Conservation (phyloP, 2,329 filamentous ascomycete genomes). For the Pseudocercospora fijiensis region DNA sequence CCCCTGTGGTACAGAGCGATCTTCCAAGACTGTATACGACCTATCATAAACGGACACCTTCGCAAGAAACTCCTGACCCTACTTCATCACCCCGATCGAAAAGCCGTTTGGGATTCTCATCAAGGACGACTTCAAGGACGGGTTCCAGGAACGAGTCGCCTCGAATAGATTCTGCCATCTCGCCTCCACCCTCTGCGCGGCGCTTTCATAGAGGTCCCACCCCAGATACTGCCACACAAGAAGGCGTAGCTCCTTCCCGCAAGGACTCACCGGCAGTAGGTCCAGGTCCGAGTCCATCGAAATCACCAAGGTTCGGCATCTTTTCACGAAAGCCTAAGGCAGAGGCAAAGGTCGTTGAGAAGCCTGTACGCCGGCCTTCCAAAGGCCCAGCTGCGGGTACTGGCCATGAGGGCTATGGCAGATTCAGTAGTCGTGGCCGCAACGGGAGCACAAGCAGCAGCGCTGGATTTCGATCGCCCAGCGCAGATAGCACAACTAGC, state of each 20-base stretch:
- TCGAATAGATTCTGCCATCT: constrained; percentile 37
- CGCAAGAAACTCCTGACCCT: constrained; percentile 45
- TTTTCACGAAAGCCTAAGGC: constrained; percentile 71
- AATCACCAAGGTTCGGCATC: constrained; percentile 70
- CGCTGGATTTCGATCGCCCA: constrained; percentile 50
- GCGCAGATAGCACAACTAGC: constrained; percentile 43
- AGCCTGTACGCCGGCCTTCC: constrained; percentile 58
- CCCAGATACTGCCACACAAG: constrained; percentile 19
- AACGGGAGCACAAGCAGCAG: constrained; percentile 60
- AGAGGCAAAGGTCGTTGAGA: constrained; percentile 54
- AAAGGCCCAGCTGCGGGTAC: constrained; percentile 90
- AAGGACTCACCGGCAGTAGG: constrained; percentile 40
- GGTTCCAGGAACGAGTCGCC: constrained; percentile 35
- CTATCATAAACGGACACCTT: constrained; percentile 53
- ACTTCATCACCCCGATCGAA: constrained; percentile 38
- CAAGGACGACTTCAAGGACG: constrained; percentile 30
- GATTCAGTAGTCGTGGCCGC: constrained; percentile 63
- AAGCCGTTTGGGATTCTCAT: constrained; percentile 41
- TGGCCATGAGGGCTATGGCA: constrained; percentile 83
- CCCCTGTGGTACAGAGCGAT: constrained; percentile 58
- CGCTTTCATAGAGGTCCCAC: constrained; percentile 22
- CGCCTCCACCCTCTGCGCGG: constrained; percentile 30
- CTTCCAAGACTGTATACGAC: constrained; percentile 49
- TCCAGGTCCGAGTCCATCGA: constrained; percentile 59
- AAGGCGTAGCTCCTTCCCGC: constrained; percentile 27